phyloP scores from a whole-genome alignment of 2,329 filamentous ascomycete species.

The Colletotrichum neosansevieriae region DNA sequence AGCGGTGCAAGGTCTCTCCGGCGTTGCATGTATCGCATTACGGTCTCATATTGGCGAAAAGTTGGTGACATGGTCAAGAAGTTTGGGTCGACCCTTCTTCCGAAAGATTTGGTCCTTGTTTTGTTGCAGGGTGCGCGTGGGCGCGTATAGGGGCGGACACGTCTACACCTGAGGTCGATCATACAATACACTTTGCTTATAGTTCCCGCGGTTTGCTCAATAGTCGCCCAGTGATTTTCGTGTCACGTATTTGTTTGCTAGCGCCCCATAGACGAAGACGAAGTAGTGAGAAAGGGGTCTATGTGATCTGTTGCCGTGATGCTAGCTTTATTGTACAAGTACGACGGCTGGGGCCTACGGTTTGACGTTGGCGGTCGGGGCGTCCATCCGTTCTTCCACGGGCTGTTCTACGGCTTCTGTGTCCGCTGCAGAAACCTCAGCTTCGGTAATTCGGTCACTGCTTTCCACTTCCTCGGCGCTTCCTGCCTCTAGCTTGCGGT shows the following conservation, averaged over 20 bases:
- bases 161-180: slow-evolving; percentile 67
- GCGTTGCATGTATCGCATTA: slow-evolving; percentile 62
- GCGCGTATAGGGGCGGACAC: slow-evolving; percentile 61
- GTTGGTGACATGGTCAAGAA: slow-evolving; percentile 67
- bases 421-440: slow-evolving; percentile 22
- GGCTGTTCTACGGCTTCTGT: slow-evolving; percentile 20
- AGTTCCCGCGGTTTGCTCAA: slow-evolving; percentile 20
- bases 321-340: no score
- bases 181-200: slow-evolving; percentile 66
- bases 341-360: not conserved
- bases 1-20: slow-evolving; percentile 56
- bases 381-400: slow-evolving; percentile 22
- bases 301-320: no score
- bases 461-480: slow-evolving; percentile 47
- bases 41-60: slow-evolving; percentile 69
- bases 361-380: slow-evolving; percentile 37
- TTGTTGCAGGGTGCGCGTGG: slow-evolving; percentile 63
- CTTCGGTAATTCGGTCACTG: slow-evolving; percentile 36
- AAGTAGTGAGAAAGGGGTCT: not conserved
- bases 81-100: slow-evolving; percentile 62
- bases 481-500: slow-evolving; percentile 70
- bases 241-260: not conserved
- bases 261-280: not conserved
- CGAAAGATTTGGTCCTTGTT: slow-evolving; percentile 63
- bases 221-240: not conserved